These are phyloP conservation scores for Metschnikowia hibisci DNA, from an alignment of 805 yeast genomes.

Conservation along the genomic window DNA sequence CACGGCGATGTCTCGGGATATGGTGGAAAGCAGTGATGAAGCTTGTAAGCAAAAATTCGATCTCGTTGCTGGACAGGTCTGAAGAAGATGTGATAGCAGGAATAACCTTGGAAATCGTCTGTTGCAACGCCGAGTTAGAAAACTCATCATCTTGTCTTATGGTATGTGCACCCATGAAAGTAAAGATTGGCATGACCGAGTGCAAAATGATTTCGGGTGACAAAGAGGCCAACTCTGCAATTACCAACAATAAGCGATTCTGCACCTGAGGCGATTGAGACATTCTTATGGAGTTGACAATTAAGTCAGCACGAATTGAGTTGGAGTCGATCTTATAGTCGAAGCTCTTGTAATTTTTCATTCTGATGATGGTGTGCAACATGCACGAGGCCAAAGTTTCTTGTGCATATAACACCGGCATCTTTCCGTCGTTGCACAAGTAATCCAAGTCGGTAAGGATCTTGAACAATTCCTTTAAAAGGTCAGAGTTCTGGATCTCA, in stretches of 20 bases:
- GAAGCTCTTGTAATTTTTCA: constrained; percentile 36
- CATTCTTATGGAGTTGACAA: constrained; percentile 86
- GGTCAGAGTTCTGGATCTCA: constrained; percentile 38
- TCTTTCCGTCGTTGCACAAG: constrained; percentile 83
- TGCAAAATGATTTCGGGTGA: constrained; percentile 91
- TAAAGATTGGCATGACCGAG: constrained; percentile 98
- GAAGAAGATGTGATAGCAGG: constrained; percentile 70
- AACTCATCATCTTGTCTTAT: constrained; percentile 95
- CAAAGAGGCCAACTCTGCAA: constrained; percentile 81
- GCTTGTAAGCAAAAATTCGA: constrained; percentile 79
- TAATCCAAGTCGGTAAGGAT: constrained; percentile 74
- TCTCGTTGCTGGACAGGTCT: constrained; percentile 50
- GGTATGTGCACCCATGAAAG: constrained; percentile 98
- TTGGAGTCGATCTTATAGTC: constrained; percentile 50
- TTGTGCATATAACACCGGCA: constrained; percentile 88
- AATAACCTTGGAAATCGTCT: constrained; percentile 82
- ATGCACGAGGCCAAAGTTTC: constrained; percentile 87
- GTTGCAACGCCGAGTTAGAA: constrained; percentile 87
- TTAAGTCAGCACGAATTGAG: constrained; percentile 78
- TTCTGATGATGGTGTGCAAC: constrained; percentile 58
- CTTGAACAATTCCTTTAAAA: constrained; percentile 53
- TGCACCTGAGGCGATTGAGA: constrained; percentile 93
- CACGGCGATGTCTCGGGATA: constrained; percentile 95
- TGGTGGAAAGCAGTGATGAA: constrained; percentile 94
- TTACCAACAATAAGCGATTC: constrained; percentile 76